Evolutionary conservation across 805 yeast species (phyloP), one percentile per base, ranked within the genome.

Genomic region (Ogataea siamensis): DNA sequence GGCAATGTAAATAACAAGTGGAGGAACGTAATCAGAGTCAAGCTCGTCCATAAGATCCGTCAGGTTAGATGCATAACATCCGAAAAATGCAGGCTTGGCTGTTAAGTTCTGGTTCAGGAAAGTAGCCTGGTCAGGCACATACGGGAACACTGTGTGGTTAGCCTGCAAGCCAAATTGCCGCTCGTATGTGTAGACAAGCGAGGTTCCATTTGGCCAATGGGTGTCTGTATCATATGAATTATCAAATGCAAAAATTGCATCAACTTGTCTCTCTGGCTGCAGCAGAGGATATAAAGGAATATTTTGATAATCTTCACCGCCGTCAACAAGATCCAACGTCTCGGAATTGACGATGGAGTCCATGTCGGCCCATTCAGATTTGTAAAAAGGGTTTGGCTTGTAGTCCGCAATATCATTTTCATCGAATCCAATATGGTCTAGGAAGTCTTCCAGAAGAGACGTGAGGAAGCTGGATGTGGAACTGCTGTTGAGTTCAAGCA

Each of bases 271-370:
- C 30, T 74, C 73, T 5, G 76, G 74, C 47, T 80, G 83, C 18
- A 83, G 51, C 34, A 85, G 66, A 2, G 91, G 86, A 20, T 71
- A 63, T 25, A 81, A 58, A 0, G 94, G 93, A 12, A 85, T 67
- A 51, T 83, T 83, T 58, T 83, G 87, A 7, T 70, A 39, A 56
- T 84, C 91, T 57, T 80, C 87, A 21, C 93, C 94, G 28, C 94
- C 94, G 55, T 85, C 94, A 20, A 76, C 87, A 42, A 85, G 66
- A 51, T 65, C 72, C 28, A 83, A 64, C 16, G 68, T 58, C 4
- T 66, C 66, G 32, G 70, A 57, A 3, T 61, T 42, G 15, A 62
- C 58, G 37, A 80, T 67, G 13, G 67, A 41, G 1, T 60, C 54
- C 10, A 64, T 54, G 7, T 53, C 60, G 32, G 70, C 68, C 49